A percentile compares a stretch with the other conserved stretches of the same genome.
These are phyloP conservation scores for Pholiota microspora DNA, from an alignment of 768 basidiomycete genomes.

Conservation along the genomic window DNA sequence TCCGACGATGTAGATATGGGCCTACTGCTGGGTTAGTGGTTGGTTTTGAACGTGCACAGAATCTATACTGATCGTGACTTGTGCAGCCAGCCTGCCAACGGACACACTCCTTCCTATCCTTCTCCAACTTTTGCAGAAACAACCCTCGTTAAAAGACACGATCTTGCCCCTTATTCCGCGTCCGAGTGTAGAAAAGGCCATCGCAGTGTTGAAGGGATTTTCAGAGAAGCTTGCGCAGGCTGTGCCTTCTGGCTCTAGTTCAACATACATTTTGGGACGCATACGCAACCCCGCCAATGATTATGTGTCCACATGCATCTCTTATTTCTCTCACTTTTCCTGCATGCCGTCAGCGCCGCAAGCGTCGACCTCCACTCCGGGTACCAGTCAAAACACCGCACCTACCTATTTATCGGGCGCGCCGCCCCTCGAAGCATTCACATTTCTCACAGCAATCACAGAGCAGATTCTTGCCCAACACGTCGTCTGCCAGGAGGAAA, in stretches of 20 bases:
- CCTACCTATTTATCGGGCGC: constrained; percentile 14
- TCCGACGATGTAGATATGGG: constrained; percentile 72
- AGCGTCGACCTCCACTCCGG: constrained; percentile 22
- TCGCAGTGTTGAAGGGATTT: constrained; percentile 64
- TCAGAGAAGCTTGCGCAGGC: constrained; percentile 77
- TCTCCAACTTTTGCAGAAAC: constrained; percentile 60
- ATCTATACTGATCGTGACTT: constrained; percentile 7
- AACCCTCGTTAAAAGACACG: constrained; percentile 69
- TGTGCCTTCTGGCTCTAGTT: constrained; percentile 52
- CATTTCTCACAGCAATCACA: constrained; percentile 3
- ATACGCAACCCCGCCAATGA: constrained; percentile 74
- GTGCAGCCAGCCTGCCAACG: constrained; percentile 71
- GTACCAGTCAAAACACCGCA: constrained; percentile 5
- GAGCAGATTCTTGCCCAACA: background rate
- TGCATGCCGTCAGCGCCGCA: constrained; percentile 32
- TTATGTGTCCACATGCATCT: constrained; percentile 73
- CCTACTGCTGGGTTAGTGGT: constrained; percentile 66
- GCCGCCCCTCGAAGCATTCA: constrained; percentile 1
- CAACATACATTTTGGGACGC: constrained; percentile 69
- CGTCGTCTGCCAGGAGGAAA: background rate
- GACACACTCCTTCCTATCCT: constrained; percentile 76
- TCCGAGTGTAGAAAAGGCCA: constrained; percentile 75
- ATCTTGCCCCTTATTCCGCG: constrained; percentile 80
- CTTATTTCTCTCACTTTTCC: constrained; percentile 86
- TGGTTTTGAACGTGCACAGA: constrained; percentile 2